Conservation (phyloP, 2,329 filamentous ascomycete genomes). For the Alternaria sp. region DNA sequence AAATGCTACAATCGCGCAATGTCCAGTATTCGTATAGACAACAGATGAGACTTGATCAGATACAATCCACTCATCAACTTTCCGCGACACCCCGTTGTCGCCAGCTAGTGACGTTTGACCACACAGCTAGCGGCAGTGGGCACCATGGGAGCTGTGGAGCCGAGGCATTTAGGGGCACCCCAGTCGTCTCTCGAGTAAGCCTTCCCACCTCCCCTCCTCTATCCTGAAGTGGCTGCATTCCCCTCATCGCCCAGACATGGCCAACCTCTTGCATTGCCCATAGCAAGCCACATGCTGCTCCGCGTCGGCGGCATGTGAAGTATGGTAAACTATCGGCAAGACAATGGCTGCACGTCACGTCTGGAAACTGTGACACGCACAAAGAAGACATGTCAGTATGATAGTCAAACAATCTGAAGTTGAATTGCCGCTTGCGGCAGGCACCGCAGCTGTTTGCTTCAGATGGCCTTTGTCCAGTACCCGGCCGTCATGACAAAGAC, state of each 20-base stretch:
- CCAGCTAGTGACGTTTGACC: slow-evolving; percentile 5
- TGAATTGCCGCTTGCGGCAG: slow-evolving; percentile 25
- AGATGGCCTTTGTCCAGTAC: slow-evolving; percentile 23
- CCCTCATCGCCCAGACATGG: slow-evolving; percentile 7
- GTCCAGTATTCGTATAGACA: not conserved
- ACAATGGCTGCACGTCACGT: not conserved
- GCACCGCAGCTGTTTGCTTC: slow-evolving; percentile 22
- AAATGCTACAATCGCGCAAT: not conserved
- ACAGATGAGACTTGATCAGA: not conserved
- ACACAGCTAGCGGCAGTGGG: slow-evolving; percentile 1
- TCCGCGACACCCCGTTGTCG: not conserved
- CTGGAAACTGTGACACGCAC: slow-evolving; percentile 14
- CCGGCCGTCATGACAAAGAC: slow-evolving; percentile 26
- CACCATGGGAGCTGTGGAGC: slow-evolving; percentile 10
- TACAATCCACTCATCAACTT: not conserved
- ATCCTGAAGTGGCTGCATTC: not conserved
- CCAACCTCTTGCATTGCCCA: not conserved
- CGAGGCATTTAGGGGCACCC: slow-evolving; percentile 12
- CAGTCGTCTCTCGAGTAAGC: not conserved
- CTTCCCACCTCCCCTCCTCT: not conserved
- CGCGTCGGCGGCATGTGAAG: not conserved
- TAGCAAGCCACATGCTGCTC: not conserved
- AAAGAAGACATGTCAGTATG: slow-evolving; percentile 17
- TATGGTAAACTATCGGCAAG: slow-evolving; percentile 1
- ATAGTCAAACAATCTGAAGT: slow-evolving; percentile 10